phyloP scores from a whole-genome alignment of 192 early-diverging fungal species.

The Gonapodya sp. region DNA sequence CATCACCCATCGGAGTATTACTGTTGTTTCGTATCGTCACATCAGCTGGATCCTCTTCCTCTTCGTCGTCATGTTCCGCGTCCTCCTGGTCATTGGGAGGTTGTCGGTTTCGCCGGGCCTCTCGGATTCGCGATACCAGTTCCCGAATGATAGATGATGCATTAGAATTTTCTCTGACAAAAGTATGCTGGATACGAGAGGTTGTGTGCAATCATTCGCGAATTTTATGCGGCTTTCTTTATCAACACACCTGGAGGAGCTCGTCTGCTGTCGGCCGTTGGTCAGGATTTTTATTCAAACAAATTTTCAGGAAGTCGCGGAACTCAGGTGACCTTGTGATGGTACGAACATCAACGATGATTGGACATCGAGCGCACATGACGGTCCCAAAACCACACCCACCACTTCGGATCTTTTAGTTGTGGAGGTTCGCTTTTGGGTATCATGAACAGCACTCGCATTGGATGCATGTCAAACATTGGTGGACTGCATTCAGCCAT shows the following conservation, averaged over 20 bases:
- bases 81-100: conserved; percentile 14
- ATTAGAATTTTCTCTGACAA: conserved; percentile 22
- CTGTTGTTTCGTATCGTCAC: neutral
- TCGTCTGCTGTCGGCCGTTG: conserved; percentile 30
- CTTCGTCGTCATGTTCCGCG: conserved; percentile 21
- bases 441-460: conserved; percentile 29
- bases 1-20: neutral
- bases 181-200: too few species aligned
- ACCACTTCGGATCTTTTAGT: conserved; percentile 23
- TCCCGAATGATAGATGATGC: conserved; percentile 17
- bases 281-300: conserved; percentile 46
- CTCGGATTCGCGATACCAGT: conserved; percentile 28
- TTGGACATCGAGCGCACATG: neutral
- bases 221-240: too few species aligned
- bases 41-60: conserved; percentile 19
- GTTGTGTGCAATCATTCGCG: too few species aligned
- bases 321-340: conserved; percentile 32
- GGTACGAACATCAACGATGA: neutral
- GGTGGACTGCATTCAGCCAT: conserved; percentile 26
- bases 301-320: conserved; percentile 31
- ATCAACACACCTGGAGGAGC: conserved; percentile 28
- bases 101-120: conserved; percentile 11
- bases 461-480: conserved; percentile 29
- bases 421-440: conserved; percentile 40
- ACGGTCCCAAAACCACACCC: neutral